Base-by-base conservation (phyloP, 75 land plant genomes). In the Pinus taeda region DNA sequence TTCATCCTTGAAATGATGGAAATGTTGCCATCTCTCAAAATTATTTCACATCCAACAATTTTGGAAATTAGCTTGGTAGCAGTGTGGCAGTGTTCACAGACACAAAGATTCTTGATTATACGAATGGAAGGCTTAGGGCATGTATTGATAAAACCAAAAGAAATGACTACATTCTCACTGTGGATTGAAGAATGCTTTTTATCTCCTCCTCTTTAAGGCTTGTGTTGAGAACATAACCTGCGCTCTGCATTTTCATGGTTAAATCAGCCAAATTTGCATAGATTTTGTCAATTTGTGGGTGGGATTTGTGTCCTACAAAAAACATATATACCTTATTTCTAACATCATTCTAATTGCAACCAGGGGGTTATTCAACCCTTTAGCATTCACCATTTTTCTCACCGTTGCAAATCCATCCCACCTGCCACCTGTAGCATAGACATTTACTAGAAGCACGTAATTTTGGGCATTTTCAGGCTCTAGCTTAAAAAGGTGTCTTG, bases 1-100 rank as follows among this genome's bases (percentile, higher is more conserved):
- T 59, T 79, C 85, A 76, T 76, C 62, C 61, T 81, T 76, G 78
- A 83, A 83, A 61, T 76, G 72, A 76, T 83, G 79, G 2, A 81
- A 64, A 24, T 60, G 73, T 65, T 55, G 15, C 30, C 24, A 24
- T 83, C 85, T 71, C 84, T 56, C 37, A 83, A 57, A 39, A 77
- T 82, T 11, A 83, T 76, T 56, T 82, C 69, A 24, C 62, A 56
- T 33, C 57, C 59, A 21, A 26, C 79, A 67, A 76, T 30, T 60
- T 22, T 69, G 24, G 84, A 81, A 29, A 81, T 69, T 60, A 75
- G 53, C 58, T 83, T 83, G 70, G 74, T 29, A 24, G 42, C 57
- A 67, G 18, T 75, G 64, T 83, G 85, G 74, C 85, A 82, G 33
- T 76, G 59, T n/a, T 60, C 79, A 55, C 85, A 75, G 6, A 81